Base-by-base conservation (phyloP, 768 basidiomycete genomes). In the Kwoniella dejecticola region DNA sequence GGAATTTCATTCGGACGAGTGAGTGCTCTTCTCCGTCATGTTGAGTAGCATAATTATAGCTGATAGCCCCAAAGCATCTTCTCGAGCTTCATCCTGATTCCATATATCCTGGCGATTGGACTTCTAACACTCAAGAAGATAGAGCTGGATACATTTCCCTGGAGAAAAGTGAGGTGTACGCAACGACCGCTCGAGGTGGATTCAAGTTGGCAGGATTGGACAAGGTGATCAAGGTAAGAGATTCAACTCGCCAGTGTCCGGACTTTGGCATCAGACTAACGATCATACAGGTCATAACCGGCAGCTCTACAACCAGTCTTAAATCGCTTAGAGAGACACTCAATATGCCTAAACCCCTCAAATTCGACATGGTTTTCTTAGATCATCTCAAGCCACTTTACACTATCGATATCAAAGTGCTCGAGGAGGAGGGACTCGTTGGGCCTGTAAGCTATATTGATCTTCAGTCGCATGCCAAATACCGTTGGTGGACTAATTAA, bases 361-460 rank as follows among this genome's bases (percentile, higher is more conserved):
- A 72, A 56, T 77, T 77, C 41, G 76, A 77, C 38, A 71, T 77
- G 69, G 67, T 77, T 27, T 77, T 77, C 59, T 61, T 77, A 27
- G 76, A 77, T 48, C 76, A 77, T 55, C 52, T 76, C 36, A 77
- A 77, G 62, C 74, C 74, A 21, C 63, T 76, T 3, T 77, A 77
- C 56, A 76, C 76, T 0, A 70, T 71, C 23, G 76, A 77, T 46
- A 53, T 77, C 30, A 75, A 77, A 66, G 67, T 72, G 0, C 65
- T 77, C 62, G 76, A 77, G 58, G 69, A 74, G 52, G 74, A 74
- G 54, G 76, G 76, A 15, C 47, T 75, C 5, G 67, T 77, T 27
- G 76, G 72, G 42, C 70, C 70, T 8, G 76, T 76, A 48, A 62
- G 75, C 67, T 7, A 7, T 11, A n/a, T n/a, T n/a, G n/a, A n/a